These are phyloP conservation scores for Bonnemaisonia californica DNA, from an alignment of 31 red algal species.

Conservation along the genomic window DNA sequence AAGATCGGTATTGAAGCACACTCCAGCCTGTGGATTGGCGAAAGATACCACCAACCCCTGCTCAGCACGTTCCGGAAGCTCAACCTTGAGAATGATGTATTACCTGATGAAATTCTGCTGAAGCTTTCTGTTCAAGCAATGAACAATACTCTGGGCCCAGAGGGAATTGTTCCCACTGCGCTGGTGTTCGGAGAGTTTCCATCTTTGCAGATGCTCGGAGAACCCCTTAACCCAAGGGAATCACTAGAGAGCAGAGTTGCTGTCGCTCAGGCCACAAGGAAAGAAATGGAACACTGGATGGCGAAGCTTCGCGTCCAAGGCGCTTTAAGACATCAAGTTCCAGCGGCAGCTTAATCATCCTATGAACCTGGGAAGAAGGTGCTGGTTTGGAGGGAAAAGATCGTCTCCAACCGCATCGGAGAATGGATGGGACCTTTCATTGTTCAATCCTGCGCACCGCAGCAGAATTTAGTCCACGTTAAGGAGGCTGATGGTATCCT, in stretches of 20 bases:
- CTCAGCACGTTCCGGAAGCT: background rate
- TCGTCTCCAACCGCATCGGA: background rate
- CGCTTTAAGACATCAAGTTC: background rate
- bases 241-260: background rate
- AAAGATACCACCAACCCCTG: constrained; percentile 7
- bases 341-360: background rate
- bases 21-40: constrained; percentile 15
- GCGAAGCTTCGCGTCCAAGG: background rate
- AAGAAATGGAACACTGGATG: background rate
- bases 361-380: background rate
- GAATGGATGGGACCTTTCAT: background rate
- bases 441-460: background rate
- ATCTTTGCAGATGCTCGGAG: background rate
- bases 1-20: background rate
- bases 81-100: background rate
- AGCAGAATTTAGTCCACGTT: background rate
- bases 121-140: background rate
- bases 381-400: background rate
- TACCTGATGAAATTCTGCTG: background rate
- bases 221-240: background rate
- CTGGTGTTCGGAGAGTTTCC: background rate
- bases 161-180: background rate
- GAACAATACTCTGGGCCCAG: background rate
- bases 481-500: background rate
- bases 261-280: background rate